phyloP scores from a whole-genome alignment of 208 protist species.

The Trypanosoma cruzi region DNA sequence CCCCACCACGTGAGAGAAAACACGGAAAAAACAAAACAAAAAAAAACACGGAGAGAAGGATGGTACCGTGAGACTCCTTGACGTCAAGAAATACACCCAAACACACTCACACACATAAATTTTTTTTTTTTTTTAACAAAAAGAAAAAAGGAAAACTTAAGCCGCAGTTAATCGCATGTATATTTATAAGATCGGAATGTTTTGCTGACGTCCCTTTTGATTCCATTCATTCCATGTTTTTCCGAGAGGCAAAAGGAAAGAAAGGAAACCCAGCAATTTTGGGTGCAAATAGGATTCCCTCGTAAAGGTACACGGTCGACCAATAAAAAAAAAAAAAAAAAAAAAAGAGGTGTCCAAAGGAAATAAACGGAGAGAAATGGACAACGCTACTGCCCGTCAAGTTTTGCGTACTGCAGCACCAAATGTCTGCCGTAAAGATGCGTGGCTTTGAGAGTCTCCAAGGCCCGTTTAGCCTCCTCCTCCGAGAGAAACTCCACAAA shows the following conservation, averaged over 20 bases:
- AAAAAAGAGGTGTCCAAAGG: slow-evolving; percentile 4
- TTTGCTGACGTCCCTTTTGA: background rate
- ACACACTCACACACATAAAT: slow-evolving; percentile 13
- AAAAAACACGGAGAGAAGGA: no score
- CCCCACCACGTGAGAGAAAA: no score
- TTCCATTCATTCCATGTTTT: background rate
- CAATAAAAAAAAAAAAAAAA: slow-evolving; percentile 11
- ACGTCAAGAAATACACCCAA: no score
- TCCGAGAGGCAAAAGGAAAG: no score
- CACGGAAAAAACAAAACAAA: no score
- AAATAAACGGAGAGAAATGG: slow-evolving; percentile 13
- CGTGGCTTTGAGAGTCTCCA: slow-evolving; percentile 90
- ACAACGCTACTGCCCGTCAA: slow-evolving; percentile 54
- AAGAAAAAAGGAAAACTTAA: slow-evolving; percentile 1
- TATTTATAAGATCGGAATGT: background rate
- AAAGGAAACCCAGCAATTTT: background rate
- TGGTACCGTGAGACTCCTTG: no score
- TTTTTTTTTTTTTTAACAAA: no score
- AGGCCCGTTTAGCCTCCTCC: slow-evolving; percentile 94
- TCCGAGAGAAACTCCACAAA: slow-evolving; percentile 98
- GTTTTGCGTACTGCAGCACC: slow-evolving; percentile 95
- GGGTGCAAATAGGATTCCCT: background rate
- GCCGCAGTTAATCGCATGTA: background rate
- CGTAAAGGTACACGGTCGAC: background rate
- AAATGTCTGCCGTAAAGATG: slow-evolving; percentile 99